These are phyloP conservation scores for Syncephalis fuscata DNA, from an alignment of 371 early-diverging fungal species.

Conservation along the genomic window DNA sequence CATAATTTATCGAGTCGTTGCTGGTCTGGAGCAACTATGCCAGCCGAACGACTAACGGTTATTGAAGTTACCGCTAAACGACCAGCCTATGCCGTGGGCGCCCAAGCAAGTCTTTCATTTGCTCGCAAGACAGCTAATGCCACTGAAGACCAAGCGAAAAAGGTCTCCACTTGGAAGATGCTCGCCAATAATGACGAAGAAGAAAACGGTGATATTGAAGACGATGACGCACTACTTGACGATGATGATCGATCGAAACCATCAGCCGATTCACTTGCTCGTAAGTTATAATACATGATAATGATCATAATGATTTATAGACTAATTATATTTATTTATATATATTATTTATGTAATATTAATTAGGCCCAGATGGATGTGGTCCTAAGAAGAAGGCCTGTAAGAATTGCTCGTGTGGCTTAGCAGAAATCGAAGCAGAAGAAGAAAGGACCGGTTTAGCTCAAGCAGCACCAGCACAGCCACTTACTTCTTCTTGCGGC, in stretches of 20 bases:
- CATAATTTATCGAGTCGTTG: slow-evolving; percentile 18
- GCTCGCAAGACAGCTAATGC: slow-evolving; percentile 25
- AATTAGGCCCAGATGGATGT: slow-evolving; percentile 40
- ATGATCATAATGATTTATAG: slow-evolving; percentile 3
- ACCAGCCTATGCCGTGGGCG: slow-evolving; percentile 78
- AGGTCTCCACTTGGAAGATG: slow-evolving; percentile 38
- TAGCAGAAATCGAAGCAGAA: slow-evolving; percentile 49
- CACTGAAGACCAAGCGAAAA: slow-evolving; percentile 6
- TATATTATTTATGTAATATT: neutral
- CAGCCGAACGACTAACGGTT: slow-evolving; percentile 10
- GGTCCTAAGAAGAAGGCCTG: slow-evolving; percentile 81
- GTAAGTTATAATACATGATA: slow-evolving; percentile 12
- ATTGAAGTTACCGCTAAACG: slow-evolving; percentile 42
- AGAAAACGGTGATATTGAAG: slow-evolving; percentile 46
- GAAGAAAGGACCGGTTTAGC: slow-evolving; percentile 17
- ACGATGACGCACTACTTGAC: slow-evolving; percentile 77
- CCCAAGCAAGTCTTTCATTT: slow-evolving; percentile 40
- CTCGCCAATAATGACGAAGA: slow-evolving; percentile 39
- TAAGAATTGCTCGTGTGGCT: slow-evolving; percentile 93
- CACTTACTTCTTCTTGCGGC: slow-evolving; percentile 42
- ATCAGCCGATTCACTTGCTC: slow-evolving; percentile 33
- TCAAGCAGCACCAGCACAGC: slow-evolving; percentile 6
- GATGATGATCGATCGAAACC: slow-evolving; percentile 75
- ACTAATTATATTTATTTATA: slow-evolving; percentile 4
- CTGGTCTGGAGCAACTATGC: slow-evolving; percentile 14